Conservation (phyloP, 2,329 filamentous ascomycete genomes). For the Pyrenophora graminea region DNA sequence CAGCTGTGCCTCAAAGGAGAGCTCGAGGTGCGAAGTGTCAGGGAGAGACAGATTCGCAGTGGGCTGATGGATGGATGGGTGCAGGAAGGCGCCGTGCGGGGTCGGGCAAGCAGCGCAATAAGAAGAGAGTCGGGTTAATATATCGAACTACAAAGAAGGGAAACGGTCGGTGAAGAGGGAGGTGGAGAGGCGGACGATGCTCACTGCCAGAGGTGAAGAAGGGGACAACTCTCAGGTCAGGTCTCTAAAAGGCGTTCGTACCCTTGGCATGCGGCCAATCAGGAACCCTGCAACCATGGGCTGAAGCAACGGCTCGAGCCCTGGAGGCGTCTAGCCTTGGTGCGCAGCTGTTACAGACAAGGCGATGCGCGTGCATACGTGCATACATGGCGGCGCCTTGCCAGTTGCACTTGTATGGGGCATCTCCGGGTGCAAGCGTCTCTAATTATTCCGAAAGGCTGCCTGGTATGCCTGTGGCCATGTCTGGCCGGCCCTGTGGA, state of each 20-base stretch:
- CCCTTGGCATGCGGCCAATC: conserved; percentile 21
- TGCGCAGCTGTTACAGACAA: conserved; percentile 10
- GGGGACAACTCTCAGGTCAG: conserved; percentile 3
- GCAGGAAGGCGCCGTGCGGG: conserved; percentile 12
- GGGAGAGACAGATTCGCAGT: conserved; percentile 16
- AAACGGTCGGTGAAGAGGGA: conserved; percentile 16
- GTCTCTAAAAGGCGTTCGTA: conserved; percentile 15
- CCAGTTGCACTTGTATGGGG: not conserved
- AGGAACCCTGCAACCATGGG: conserved; percentile 19
- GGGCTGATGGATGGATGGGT: conserved; percentile 23
- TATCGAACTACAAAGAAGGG: conserved; percentile 29
- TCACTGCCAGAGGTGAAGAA: conserved; percentile 17
- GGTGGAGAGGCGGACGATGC: conserved; percentile 12
- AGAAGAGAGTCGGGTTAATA: conserved; percentile 29
- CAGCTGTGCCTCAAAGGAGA: conserved; percentile 40
- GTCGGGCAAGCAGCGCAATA: conserved; percentile 18
- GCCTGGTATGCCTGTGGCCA: too few species aligned
- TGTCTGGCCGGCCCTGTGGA: not conserved
- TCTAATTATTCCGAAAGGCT: not conserved
- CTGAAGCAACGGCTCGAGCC: conserved; percentile 22
- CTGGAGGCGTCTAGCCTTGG: conserved; percentile 11
- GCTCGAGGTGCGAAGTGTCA: conserved; percentile 24
- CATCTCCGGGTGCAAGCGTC: not conserved
- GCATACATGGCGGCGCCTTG: not conserved
- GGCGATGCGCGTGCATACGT: conserved; percentile 1